A percentile compares a stretch with the other conserved stretches of the same genome.
phyloP scores from a whole-genome alignment of 176 grass and related monocot species.

The Coix lacrymajobi region DNA sequence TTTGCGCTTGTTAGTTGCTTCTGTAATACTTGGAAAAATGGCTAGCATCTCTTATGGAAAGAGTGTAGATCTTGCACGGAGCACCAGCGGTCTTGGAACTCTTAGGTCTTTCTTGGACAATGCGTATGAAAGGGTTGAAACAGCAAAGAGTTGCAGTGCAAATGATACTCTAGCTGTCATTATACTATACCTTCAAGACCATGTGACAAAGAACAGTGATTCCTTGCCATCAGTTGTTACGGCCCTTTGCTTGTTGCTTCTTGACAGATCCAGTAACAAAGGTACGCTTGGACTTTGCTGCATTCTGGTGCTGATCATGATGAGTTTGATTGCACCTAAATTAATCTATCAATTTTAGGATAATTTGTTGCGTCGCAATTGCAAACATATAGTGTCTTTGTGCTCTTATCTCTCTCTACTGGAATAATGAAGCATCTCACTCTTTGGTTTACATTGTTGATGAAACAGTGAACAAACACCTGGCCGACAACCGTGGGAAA shows the following conservation, averaged over 20 bases:
- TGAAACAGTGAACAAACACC: conserved; percentile 41
- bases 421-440: neutral
- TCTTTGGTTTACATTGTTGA: conserved; percentile 6
- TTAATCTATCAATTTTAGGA: neutral
- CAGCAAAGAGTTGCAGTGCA: conserved; percentile 14
- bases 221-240: conserved; percentile 54
- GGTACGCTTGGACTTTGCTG: conserved; percentile 26
- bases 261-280: conserved; percentile 33
- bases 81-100: conserved; percentile 29
- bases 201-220: conserved; percentile 38
- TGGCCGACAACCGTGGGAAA: conserved; percentile 30
- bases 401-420: neutral
- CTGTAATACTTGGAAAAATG: conserved; percentile 75
- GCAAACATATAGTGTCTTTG: neutral
- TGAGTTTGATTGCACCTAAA: neutral
- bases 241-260: conserved; percentile 62
- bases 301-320: conserved; percentile 15
- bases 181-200: conserved; percentile 73
- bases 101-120: conserved; percentile 47
- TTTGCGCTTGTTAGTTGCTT: conserved; percentile 75
- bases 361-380: neutral
- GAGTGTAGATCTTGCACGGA: conserved; percentile 32
- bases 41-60: conserved; percentile 42
- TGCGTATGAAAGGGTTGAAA: conserved; percentile 30
- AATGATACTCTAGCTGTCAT: conserved; percentile 57